Evolutionary conservation across 2,329 filamentous ascomycete species (phyloP), one percentile per base, ranked within the genome.

Genomic region (Ceratocystis colombiana): DNA sequence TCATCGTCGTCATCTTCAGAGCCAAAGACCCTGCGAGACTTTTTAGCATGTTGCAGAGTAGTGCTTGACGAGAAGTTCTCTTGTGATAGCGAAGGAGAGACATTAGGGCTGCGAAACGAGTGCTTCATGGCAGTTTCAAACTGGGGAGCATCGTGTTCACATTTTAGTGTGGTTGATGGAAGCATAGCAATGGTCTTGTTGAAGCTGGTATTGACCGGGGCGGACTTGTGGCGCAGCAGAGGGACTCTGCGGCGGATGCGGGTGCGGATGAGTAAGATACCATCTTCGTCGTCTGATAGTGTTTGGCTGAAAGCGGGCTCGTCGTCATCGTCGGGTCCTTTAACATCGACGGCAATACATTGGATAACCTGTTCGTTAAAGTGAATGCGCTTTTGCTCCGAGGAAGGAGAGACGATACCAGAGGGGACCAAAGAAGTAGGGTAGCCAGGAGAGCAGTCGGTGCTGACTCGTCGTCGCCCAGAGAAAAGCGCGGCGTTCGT

Each of bases 321-420:
- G 20, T 61, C 61, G 15, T 87, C 82, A 33, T 88, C 85, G 61
- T 92, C 88, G 28, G 87, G 87, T 69, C 89, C 85, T 76, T 95
- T 95, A 71, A 85, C 82, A 44, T 97, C 92, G 41, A 99, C 84
- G 6, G 94, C 94, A 70, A 96, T 96, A 74, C 92, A 96, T 74
- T 97, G 93, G 74, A 92, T 87, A 1, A 99, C 94, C 76, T 93
- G 89, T 73, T 96, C 89, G 73, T 96, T 94, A 75, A 99, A 99
- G 72, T 96, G 90, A 70, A 99, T 97, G 74, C 96, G 93, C 68
- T 87, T 91, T 72, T 85, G 83, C 71, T 88, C 87, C 6, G 83
- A 75, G 78, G 84, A 76, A 67, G 90, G 76, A 73, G 86, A 80
- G 75, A 79, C 71, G 15, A 84, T 70, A n/a, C 88, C 88, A 0